phyloP scores from a whole-genome alignment of 2,329 filamentous ascomycete species.

The Talaromyces funiculosus region DNA sequence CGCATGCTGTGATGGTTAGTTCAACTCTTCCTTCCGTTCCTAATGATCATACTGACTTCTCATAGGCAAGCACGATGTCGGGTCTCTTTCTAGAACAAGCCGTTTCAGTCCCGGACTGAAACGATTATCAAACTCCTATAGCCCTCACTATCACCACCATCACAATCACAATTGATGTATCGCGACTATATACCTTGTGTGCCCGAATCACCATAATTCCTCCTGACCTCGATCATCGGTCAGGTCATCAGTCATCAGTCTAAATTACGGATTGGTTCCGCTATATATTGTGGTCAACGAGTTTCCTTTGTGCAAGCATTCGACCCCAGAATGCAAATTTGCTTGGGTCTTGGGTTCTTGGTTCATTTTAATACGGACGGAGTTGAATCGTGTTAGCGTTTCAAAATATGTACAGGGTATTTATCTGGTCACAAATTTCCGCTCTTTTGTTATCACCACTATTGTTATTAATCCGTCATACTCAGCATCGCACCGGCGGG shows the following conservation, averaged over 20 bases:
- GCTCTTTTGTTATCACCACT: conserved; percentile 9
- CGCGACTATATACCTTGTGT: not conserved
- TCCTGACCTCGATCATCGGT: conserved; percentile 10
- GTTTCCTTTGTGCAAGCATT: conserved; percentile 19
- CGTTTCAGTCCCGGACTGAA: conserved; percentile 37
- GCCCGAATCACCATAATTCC: not conserved
- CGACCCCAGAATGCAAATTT: conserved; percentile 1
- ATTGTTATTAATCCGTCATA: conserved; percentile 9
- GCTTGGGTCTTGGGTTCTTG: conserved; percentile 8
- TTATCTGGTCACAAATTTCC: conserved; percentile 4
- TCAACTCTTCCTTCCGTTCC: not conserved
- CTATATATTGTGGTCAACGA: conserved; percentile 18
- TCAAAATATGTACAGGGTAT: conserved; percentile 9
- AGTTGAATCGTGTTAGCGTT: conserved; percentile 10
- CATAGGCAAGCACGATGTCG: conserved; percentile 67
- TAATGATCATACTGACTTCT: conserved; percentile 6
- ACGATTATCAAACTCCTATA: conserved; percentile 32
- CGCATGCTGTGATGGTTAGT: conserved; percentile 92
- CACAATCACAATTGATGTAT: conserved; percentile 2
- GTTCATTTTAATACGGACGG: conserved; percentile 10
- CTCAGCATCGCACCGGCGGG: not conserved
- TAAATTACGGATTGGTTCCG: conserved; percentile 3
- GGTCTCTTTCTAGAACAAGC: conserved; percentile 37
- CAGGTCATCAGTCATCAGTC: conserved; percentile 5
- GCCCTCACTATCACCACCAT: conserved; percentile 9